Evolutionary conservation across 1,139 yeast genomes (phyloP).

Genomic region (Sugiyamaella paludigena): DNA sequence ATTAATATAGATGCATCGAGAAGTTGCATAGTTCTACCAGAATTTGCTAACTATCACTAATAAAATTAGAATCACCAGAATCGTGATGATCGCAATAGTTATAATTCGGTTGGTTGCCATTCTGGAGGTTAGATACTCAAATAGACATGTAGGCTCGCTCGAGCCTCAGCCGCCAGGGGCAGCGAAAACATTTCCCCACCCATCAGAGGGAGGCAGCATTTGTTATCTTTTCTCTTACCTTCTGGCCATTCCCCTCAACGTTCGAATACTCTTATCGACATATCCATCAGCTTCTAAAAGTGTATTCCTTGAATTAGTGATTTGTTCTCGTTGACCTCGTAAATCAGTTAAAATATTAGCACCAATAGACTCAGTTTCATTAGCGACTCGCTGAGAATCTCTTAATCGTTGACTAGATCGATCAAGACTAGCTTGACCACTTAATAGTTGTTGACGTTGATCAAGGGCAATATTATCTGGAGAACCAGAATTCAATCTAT

Average conservation of each 20-base stretch:
- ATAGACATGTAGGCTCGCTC: conserved; percentile 1
- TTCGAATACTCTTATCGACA: conserved; percentile 84
- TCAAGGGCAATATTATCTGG: conserved; percentile 50
- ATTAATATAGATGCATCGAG: neutral
- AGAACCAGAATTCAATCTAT: conserved; percentile 36
- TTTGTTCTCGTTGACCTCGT: conserved; percentile 91
- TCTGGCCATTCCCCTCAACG: conserved; percentile 88
- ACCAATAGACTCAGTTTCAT: conserved; percentile 90
- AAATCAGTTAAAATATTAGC: conserved; percentile 86
- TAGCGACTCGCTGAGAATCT: conserved; percentile 86
- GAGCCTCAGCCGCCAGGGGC: conserved; percentile 2
- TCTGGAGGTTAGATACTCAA: conserved; percentile 42
- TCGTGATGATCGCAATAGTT: conserved; percentile 92
- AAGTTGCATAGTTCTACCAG: conserved; percentile 41
- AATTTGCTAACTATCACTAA: conserved; percentile 87
- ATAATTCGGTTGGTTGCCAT: conserved; percentile 93
- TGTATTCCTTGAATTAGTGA: conserved; percentile 77
- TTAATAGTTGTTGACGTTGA: conserved; percentile 79
- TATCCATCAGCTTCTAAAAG: conserved; percentile 87
- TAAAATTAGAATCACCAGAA: conserved; percentile 75
- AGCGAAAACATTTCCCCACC: too few relatives aligned
- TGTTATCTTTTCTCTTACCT: conserved; percentile 28
- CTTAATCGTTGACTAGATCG: conserved; percentile 78
- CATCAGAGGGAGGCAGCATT: too few relatives aligned
- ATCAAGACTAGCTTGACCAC: conserved; percentile 77